Percentiles rank a stretch among this genome's conserved stretches.
phyloP scores from a whole-genome alignment of 129 eudicot species.

The Silybum marianum region DNA sequence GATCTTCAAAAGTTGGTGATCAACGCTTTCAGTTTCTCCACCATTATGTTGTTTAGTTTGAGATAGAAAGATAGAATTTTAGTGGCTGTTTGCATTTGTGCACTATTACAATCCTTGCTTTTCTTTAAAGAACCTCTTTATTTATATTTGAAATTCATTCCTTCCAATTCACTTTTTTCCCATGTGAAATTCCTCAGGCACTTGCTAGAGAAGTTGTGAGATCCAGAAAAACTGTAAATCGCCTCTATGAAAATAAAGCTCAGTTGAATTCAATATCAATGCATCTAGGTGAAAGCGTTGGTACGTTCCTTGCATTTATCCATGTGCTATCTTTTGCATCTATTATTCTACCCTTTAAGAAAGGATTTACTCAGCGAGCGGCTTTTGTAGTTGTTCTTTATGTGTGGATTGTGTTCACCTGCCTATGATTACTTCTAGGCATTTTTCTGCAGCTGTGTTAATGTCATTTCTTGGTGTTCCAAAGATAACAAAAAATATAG shows the following conservation, averaged over 20 bases:
- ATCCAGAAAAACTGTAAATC: conserved; percentile 90
- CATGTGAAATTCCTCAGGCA: conserved; percentile 53
- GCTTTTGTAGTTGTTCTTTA: background rate
- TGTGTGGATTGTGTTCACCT: background rate
- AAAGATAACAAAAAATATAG: background rate
- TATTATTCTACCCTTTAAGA: background rate
- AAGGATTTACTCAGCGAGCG: background rate
- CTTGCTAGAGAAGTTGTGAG: conserved; percentile 91
- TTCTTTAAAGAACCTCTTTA: background rate
- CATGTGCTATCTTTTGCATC: background rate
- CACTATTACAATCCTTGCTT: background rate
- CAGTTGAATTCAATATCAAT: conserved; percentile 96
- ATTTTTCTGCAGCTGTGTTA: background rate
- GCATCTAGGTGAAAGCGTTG: conserved; percentile 99
- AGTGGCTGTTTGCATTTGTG: background rate
- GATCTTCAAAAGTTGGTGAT: conserved; percentile 1
- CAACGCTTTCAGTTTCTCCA: background rate
- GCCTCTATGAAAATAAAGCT: conserved; percentile 95
- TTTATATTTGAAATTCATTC: background rate
- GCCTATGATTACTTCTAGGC: background rate
- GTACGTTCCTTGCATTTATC: conserved; percentile 38
- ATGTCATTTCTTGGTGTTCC: background rate
- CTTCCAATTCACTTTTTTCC: conserved; percentile 11
- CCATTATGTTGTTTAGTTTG: conserved; percentile 9
- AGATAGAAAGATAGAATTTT: background rate